Evolutionary conservation across 139 green algal genomes (phyloP), one percentile per base, ranked within the genome.

Genomic region (Coccomyxa sp.): DNA sequence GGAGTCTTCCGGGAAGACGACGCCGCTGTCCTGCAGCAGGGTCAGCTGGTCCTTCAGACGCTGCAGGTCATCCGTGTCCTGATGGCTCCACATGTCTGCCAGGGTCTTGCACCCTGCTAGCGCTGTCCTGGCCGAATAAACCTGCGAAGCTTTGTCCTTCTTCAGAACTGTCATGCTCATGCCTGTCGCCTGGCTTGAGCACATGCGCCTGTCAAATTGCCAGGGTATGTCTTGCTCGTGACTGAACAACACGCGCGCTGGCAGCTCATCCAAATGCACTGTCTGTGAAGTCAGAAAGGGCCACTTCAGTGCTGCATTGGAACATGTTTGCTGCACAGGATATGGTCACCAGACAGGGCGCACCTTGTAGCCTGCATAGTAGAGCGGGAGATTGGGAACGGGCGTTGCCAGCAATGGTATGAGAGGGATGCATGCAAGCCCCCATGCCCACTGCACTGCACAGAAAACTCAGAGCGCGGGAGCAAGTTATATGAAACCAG

Each of bases 1-100:
- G 64, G 64, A 31, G n/a, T 71, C 64, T 29, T 71, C n/a, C 10
- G 64, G 64, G 64, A 71, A 71, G 64, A 71, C 64, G 35, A 71
- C 64, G 29, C 64, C 64, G 64, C 29, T 38, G 29, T 34, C 64
- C 64, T 71, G 64, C 64, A 71, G 64, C 64, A 29, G 24, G 24
- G 33, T 22, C 6, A 71, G 64, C 64, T 71, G 64, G 24, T 34
- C 64, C 24, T 29, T 22, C 64, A 71, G 64, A 22, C 14, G 12
- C 24, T 31, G 27, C 64, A 71, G 64, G 24, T 71, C 24, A 22
- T 71, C 29, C 6, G 64, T 71, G 29, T 71, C 64, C 7, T 18
- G 29, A 5, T 71, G 64, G 29, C 29, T 38, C 64, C 27, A 36
- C 64, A 71, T 71, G 64, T 37, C 35, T 22, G 2, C 14, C 64